phyloP scores from a whole-genome alignment of 257 asterid species.

The Capsicum baccatum region DNA sequence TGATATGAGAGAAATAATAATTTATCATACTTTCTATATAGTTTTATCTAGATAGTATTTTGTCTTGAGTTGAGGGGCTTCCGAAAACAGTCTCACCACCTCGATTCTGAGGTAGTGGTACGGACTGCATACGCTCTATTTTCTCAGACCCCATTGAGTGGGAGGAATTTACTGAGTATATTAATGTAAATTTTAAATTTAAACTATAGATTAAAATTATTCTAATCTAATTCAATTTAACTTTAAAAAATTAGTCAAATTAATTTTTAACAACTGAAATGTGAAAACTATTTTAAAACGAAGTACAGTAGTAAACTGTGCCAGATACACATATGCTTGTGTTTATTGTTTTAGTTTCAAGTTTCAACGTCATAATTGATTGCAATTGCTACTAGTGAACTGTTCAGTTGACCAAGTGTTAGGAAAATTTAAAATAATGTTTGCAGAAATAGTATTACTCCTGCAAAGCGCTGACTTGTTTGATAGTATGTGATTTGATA shows the following conservation, averaged over 20 bases:
- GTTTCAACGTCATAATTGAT: neutral
- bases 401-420: neutral
- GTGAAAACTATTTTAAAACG: neutral
- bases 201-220: neutral
- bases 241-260: neutral
- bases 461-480: slow-evolving; percentile 13
- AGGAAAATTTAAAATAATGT: neutral
- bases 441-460: slow-evolving; percentile 5
- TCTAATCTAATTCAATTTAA: too few relatives aligned
- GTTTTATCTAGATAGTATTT: too few relatives aligned
- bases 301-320: neutral
- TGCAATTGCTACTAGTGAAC: slow-evolving; percentile 23
- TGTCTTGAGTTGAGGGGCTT: too few relatives aligned
- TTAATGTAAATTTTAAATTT: too few relatives aligned
- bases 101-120: too few relatives aligned
- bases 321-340: slow-evolving; percentile 6
- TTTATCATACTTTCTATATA: too few relatives aligned
- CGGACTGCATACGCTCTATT: too few relatives aligned
- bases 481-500: neutral
- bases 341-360: neutral
- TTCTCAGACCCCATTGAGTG: too few relatives aligned
- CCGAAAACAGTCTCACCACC: too few relatives aligned
- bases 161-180: too few relatives aligned
- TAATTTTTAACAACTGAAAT: neutral
- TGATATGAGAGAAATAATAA: neutral